Evolutionary conservation across 306 rosid species (phyloP).

Genomic region (Cotoneaster glaucophyllus): DNA sequence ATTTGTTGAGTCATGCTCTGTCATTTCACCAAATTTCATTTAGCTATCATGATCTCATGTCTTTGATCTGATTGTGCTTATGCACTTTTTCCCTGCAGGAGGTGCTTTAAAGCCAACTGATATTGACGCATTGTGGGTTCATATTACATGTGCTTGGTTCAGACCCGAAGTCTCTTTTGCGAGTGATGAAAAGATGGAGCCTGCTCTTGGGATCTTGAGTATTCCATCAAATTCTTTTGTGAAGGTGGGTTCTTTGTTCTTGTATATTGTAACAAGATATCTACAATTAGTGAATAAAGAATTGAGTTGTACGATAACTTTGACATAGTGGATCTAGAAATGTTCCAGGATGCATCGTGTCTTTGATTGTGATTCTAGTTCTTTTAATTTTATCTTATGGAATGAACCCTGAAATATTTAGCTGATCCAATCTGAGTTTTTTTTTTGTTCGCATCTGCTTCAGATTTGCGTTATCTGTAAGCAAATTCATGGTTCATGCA

Average conservation of each 20-base stretch:
- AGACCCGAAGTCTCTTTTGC: conserved; percentile 96
- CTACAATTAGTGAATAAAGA: background rate
- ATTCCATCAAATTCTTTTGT: conserved; percentile 98
- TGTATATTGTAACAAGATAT: background rate
- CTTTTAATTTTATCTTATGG: conserved; percentile 13
- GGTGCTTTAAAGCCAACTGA: conserved; percentile 99
- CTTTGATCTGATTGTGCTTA: conserved; percentile 10
- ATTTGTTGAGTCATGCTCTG: background rate
- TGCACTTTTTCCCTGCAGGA: conserved; percentile 39
- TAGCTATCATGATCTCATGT: conserved; percentile 2
- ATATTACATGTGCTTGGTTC: conserved; percentile 99
- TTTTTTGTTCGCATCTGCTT: conserved; percentile 21
- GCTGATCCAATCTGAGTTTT: conserved; percentile 18
- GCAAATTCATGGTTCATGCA: conserved; percentile 98
- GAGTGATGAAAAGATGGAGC: conserved; percentile 97
- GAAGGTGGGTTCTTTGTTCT: conserved; percentile 49
- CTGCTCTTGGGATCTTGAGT: conserved; percentile 95
- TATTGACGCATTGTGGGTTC: conserved; percentile 90
- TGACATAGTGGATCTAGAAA: background rate
- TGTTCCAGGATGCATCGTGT: background rate
- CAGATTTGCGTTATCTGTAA: conserved; percentile 98
- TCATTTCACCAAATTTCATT: background rate
- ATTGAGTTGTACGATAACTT: background rate
- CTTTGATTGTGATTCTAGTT: conserved; percentile 4
- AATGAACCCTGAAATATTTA: background rate